A percentile compares a stretch with the other conserved stretches of the same genome.
phyloP scores from a whole-genome alignment of 768 basidiomycete species.

The Tylopilus subfusipes region DNA sequence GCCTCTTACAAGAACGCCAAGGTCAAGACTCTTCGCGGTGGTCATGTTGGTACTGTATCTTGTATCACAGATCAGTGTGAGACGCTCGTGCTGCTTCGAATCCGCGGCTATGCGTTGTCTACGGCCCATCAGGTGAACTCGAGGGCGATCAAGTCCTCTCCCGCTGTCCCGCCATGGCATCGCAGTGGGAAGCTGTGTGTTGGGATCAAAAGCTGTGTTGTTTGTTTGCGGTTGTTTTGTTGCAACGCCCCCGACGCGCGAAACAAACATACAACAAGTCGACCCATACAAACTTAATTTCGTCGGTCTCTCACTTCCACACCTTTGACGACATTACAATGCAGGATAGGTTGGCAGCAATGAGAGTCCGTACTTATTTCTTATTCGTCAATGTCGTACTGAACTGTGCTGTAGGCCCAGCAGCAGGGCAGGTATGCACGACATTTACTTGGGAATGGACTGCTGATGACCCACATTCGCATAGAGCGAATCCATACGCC shows the following conservation, averaged over 20 bases:
- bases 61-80: too few species aligned
- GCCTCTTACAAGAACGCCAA: too few species aligned
- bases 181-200: too few species aligned
- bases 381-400: background rate
- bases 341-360: slow-evolving; percentile 79
- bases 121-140: too few species aligned
- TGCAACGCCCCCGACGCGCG: background rate
- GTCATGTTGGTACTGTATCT: too few species aligned
- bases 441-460: background rate
- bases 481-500: slow-evolving; percentile 59
- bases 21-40: too few species aligned
- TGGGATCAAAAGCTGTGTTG: background rate
- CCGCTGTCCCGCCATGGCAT: too few species aligned
- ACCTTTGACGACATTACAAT: slow-evolving; percentile 58
- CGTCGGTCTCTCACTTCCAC: slow-evolving; percentile 27
- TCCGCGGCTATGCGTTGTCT: too few species aligned
- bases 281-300: background rate
- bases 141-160: too few species aligned
- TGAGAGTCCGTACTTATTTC: slow-evolving; percentile 53
- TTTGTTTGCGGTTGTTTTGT: slow-evolving; percentile 22
- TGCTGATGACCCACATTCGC: background rate
- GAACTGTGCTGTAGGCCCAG: slow-evolving; percentile 50
- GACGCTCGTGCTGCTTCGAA: too few species aligned
- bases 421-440: slow-evolving; percentile 54
- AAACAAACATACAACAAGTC: slow-evolving; percentile 3